Conservation (phyloP, 768 basidiomycete genomes). For the Mycena crocata region DNA sequence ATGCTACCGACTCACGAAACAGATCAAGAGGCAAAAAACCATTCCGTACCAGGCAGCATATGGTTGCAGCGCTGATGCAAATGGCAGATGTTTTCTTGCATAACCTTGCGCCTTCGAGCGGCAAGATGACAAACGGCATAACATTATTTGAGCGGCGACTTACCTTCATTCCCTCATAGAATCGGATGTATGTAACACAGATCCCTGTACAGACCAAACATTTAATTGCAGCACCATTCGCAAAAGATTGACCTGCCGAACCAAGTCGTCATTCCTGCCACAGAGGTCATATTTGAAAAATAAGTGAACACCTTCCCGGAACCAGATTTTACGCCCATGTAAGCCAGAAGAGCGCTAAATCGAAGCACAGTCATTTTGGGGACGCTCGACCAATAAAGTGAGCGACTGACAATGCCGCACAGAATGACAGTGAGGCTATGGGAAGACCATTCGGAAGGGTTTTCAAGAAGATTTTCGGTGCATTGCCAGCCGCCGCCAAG, state of each 20-base stretch:
- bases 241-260: conserved; percentile 51
- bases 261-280: conserved; percentile 81
- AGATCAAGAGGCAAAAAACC: conserved; percentile 60
- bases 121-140: too few relatives aligned
- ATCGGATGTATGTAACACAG: conserved; percentile 81
- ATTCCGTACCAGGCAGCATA: conserved; percentile 75
- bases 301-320: conserved; percentile 82
- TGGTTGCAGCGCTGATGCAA: conserved; percentile 73
- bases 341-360: conserved; percentile 66
- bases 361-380: not conserved
- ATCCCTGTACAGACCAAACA: conserved; percentile 55
- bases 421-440: conserved; percentile 73
- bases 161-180: conserved; percentile 86
- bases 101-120: conserved; percentile 84
- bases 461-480: conserved; percentile 80
- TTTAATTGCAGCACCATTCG: not conserved
- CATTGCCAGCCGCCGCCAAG: conserved; percentile 82
- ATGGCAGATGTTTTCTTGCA: conserved; percentile 79
- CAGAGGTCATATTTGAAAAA: conserved; percentile 82
- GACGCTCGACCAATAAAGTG: not conserved
- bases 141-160: too few relatives aligned
- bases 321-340: conserved; percentile 77
- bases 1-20: conserved; percentile 65
- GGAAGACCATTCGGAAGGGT: conserved; percentile 83
- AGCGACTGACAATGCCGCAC: conserved; percentile 61